Percentiles rank a stretch among this genome's conserved stretches.
Conservation (phyloP, 1,284 basidiomycete genomes). For the Hemileia vastatrix region DNA sequence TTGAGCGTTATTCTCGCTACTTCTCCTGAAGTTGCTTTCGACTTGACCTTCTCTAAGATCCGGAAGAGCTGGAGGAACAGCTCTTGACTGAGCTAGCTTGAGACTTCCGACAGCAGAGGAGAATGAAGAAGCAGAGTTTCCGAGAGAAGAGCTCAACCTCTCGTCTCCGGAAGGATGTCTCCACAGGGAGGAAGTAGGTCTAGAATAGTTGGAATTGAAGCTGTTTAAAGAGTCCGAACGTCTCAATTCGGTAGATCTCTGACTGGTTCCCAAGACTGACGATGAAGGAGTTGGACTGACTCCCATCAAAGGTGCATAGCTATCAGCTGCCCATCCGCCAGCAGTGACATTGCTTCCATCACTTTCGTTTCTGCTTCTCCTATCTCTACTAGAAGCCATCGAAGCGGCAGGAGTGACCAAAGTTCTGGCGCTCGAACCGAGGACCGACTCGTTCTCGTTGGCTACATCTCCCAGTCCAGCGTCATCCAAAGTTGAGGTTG, state of each 20-base stretch:
- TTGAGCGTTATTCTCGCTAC: not conserved
- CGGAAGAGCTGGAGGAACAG: not conserved
- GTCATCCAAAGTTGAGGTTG: conserved; percentile 26
- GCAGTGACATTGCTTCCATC: not conserved
- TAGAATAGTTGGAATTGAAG: not conserved
- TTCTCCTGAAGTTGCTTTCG: not conserved
- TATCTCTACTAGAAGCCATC: not conserved
- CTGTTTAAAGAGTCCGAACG: not conserved
- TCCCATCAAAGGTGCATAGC: not conserved
- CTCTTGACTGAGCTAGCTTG: conserved; percentile 29
- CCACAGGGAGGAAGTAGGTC: not conserved
- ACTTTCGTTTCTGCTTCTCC: conserved; percentile 5
- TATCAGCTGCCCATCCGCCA: not conserved
- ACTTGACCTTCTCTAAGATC: not conserved
- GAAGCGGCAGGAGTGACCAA: conserved; percentile 10
- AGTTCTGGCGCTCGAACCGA: conserved; percentile 32
- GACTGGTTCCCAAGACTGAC: not conserved
- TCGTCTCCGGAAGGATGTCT: not conserved
- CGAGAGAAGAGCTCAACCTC: not conserved
- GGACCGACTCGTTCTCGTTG: conserved; percentile 30
- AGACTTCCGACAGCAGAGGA: conserved; percentile 28
- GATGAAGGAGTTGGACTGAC: not conserved
- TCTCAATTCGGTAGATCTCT: not conserved
- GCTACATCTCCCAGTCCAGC: conserved; percentile 25
- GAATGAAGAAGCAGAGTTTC: not conserved